phyloP scores from a whole-genome alignment of 352 stramenopile species.

The Pseudoperonospora humuli region DNA sequence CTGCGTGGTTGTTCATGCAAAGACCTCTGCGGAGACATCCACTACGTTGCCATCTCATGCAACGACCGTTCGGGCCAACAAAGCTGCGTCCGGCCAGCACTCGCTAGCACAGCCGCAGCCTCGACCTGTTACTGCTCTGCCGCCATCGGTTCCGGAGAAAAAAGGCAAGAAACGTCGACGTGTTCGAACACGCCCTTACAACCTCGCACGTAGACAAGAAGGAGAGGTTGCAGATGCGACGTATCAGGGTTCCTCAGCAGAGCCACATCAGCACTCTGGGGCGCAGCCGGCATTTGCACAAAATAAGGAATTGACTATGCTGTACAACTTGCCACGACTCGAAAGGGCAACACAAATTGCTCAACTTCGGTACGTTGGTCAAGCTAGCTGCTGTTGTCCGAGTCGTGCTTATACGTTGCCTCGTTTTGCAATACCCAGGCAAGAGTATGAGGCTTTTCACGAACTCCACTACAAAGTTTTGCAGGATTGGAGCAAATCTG shows the following conservation, averaged over 20 bases:
- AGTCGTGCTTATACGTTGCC: constrained; percentile 1
- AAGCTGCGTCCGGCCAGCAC: constrained; percentile 8
- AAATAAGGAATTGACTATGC: constrained; percentile 6
- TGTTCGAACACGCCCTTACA: constrained; percentile 8
- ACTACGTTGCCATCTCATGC: constrained; percentile 12
- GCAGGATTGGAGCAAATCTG: constrained; percentile 35
- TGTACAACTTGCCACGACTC: constrained; percentile 17
- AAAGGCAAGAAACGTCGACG: constrained; percentile 4
- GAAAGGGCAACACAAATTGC: constrained; percentile 26
- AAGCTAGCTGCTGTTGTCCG: not conserved
- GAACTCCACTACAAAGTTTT: constrained; percentile 37
- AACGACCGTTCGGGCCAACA: constrained; percentile 22
- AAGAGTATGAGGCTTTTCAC: constrained; percentile 46
- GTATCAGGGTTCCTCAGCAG: not conserved
- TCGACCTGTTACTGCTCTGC: constrained; percentile 2
- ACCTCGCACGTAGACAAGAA: constrained; percentile 5
- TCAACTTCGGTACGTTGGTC: constrained; percentile 21
- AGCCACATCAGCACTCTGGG: constrained; percentile 8
- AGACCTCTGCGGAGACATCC: constrained; percentile 7
- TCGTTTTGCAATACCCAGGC: constrained; percentile 8
- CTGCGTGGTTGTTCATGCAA: constrained; percentile 48
- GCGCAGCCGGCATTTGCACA: constrained; percentile 4
- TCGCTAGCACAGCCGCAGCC: not conserved
- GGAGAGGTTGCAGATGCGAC: not conserved
- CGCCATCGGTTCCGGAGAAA: not conserved